Evolutionary conservation across 208 protist species (phyloP), one percentile per base, ranked within the genome.

Genomic region (Acanthamoeba sp.): DNA sequence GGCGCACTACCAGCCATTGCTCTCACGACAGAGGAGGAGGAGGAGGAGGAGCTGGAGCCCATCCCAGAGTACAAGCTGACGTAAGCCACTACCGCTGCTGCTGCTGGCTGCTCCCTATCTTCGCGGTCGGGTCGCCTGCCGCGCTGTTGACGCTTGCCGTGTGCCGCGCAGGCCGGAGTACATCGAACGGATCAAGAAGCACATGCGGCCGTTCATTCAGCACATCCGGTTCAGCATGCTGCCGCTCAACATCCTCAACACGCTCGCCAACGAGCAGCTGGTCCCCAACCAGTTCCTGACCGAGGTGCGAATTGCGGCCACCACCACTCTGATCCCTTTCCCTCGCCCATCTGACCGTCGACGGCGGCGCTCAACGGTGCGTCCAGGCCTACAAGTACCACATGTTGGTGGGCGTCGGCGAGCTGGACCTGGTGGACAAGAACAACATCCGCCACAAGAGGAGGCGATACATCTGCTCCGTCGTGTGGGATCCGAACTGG

Each of bases 321-420:
- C n/a, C n/a, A n/a, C n/a, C n/a, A n/a, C n/a, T n/a, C n/a, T n/a
- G n/a, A n/a, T n/a, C n/a, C n/a, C n/a, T n/a, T n/a, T n/a, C n/a
- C n/a, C n/a, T n/a, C n/a, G n/a, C n/a, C n/a, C n/a, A n/a, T n/a
- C n/a, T n/a, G n/a, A n/a, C n/a, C n/a, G n/a, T n/a, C n/a, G n/a
- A n/a, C n/a, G n/a, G n/a, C n/a, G n/a, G n/a, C n/a, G n/a, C n/a
- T n/a, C n/a, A n/a, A n/a, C 55, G 55, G 22, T 22, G 55, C 22
- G 55, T 62, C 16, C 66, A 78, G 66, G 66, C 66, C 66, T 78
- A 78, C 66, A 78, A 78, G 66, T 78, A 78, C 66, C 66, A 40
- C 66, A 78, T 78, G 66, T 36, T 78, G 66, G 32, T 2, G 6
- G 10, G 5, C 14, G 9, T 20, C 36, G n/a, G n/a, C 66, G 36